phyloP scores from a whole-genome alignment of 345 rosid genomes.

The Lagerstroemia speciosa region DNA sequence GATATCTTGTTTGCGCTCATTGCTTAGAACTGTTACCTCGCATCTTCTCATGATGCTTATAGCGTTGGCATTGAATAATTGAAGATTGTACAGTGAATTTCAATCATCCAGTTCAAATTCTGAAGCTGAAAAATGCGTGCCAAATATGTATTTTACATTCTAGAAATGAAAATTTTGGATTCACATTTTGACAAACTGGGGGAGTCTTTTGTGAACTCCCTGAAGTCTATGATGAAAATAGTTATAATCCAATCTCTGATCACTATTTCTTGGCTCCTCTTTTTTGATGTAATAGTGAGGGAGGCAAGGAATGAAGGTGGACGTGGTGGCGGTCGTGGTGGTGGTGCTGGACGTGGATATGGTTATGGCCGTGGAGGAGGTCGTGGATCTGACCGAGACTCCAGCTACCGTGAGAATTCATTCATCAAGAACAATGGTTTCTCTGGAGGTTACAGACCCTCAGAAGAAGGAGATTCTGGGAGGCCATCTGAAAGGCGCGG shows the following conservation, averaged over 20 bases:
- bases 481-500: slow-evolving; percentile 53
- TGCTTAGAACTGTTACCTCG: no score
- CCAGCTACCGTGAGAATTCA: slow-evolving; percentile 31
- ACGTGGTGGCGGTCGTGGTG: slow-evolving; percentile 40
- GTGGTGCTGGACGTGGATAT: slow-evolving; percentile 44
- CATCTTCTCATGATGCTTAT: not conserved
- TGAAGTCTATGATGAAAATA: not conserved
- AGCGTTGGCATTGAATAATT: not conserved
- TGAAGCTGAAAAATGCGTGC: not conserved
- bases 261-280: not conserved
- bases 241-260: not conserved
- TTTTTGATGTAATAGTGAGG: slow-evolving; percentile 37
- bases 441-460: slow-evolving; percentile 47
- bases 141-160: not conserved
- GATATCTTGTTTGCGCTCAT: no score
- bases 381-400: slow-evolving; percentile 57
- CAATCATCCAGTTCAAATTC: not conserved
- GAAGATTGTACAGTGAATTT: not conserved
- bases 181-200: not conserved
- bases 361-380: slow-evolving; percentile 9
- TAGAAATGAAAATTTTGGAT: not conserved
- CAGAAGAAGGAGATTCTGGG: slow-evolving; percentile 60
- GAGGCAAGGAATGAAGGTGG: slow-evolving; percentile 50
- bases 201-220: not conserved
- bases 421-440: slow-evolving; percentile 45